Base-by-base conservation (phyloP, 805 yeast species). In the Candida tallmaniae region DNA sequence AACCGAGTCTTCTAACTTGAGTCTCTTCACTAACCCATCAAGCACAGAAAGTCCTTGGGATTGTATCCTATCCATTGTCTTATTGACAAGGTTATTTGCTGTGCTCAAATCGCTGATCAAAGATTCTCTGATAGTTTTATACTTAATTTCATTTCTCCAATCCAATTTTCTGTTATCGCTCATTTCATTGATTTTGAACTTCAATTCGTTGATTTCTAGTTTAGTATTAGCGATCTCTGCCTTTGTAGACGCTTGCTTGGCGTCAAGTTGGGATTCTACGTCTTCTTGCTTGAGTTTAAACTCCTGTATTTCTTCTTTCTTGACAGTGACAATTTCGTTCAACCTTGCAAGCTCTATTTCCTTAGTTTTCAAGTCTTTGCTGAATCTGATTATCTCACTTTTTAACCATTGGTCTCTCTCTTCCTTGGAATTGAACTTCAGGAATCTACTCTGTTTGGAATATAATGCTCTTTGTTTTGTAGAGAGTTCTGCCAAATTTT, bases 131-230 rank as follows among this genome's bases (percentile, higher is more conserved):
- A 77, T 59, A n/a, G 82, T 71, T 40, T 72, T 74, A 25, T 73
- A 57, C 46, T 76, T 77, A 31, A 83, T 77, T 45, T 86, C 93
- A 15, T 80, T 78, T 49, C 96, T 74, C 95, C 95, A 86, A 8
- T 81, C 58, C 6, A 58, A 60, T 50, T 83, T 87, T 46, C 94
- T 73, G 40, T 76, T 70, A 47, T 87, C 95, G 9, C 74, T 68
- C 18, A 76, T 64, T 2, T 51, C 56, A 14, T 62, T 55, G 31
- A 76, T 68, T 16, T 66, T 47, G 3, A 48, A 39, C 45, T 70
- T 78, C 14, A 72, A 45, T 0, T 70, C 68, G 17, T 58, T 50
- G 3, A 75, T 51, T 2, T 62, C 47, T 10, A 60, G 62, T 32
- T 62, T 60, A 9, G 70, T 38, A 4, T 26, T 27, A 14, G 38